These are phyloP conservation scores for Tolypocladium endophyticum DNA, from an alignment of 2,329 filamentous ascomycete species.

Conservation along the genomic window DNA sequence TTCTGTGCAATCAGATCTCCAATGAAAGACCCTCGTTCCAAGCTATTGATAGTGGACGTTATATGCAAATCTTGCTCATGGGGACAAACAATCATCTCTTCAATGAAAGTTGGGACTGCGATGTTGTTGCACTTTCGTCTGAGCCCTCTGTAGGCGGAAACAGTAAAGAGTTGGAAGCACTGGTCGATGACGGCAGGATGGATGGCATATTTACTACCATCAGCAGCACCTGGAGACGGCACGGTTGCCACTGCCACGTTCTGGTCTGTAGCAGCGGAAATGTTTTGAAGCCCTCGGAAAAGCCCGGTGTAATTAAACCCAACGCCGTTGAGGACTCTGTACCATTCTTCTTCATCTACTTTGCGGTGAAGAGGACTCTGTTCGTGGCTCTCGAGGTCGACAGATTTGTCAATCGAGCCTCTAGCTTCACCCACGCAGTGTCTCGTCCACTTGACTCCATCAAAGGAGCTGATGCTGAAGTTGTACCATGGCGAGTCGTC, in stretches of 20 bases:
- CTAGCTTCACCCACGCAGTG: conserved; percentile 14
- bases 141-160: conserved; percentile 11
- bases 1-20: conserved; percentile 1
- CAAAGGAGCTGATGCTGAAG: conserved; percentile 18
- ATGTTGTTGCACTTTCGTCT: conserved; percentile 9
- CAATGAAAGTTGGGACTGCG: conserved; percentile 3
- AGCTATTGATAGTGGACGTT: background rate
- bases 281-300: background rate
- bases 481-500: conserved; percentile 14
- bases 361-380: background rate
- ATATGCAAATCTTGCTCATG: background rate
- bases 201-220: conserved; percentile 13
- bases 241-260: background rate
- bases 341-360: conserved; percentile 1
- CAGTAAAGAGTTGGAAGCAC: conserved; percentile 18
- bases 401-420: conserved; percentile 1
- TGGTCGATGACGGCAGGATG: conserved; percentile 26
- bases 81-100: background rate
- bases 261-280: background rate
- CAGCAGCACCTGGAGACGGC: background rate
- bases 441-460: conserved; percentile 14
- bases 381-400: background rate
- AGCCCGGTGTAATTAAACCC: conserved; percentile 2
- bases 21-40: background rate
- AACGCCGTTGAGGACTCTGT: background rate